These are phyloP conservation scores for Claviceps sp. DNA, from an alignment of 2,329 filamentous ascomycete species.

Conservation along the genomic window DNA sequence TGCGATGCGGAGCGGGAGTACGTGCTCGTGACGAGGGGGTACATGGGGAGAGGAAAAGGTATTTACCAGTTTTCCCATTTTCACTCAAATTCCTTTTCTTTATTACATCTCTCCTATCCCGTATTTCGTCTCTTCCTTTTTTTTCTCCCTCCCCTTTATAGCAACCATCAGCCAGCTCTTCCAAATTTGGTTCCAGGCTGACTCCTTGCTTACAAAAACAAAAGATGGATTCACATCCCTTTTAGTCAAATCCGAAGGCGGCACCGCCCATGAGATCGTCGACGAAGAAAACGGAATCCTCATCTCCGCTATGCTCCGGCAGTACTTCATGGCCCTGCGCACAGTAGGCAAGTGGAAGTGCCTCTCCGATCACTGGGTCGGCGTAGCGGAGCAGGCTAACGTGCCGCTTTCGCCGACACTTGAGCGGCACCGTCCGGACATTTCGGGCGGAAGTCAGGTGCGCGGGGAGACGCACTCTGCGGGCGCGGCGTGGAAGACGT, in stretches of 20 bases:
- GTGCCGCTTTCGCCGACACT: conserved; percentile 16
- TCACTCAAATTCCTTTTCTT: not conserved
- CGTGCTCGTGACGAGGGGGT: conserved; percentile 65
- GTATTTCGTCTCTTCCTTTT: not conserved
- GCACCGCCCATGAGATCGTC: conserved; percentile 63
- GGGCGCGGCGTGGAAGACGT: conserved; percentile 21
- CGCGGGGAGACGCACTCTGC: conserved; percentile 8
- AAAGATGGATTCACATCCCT: conserved; percentile 65
- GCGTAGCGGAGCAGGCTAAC: conserved; percentile 49
- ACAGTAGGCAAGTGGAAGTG: conserved; percentile 69
- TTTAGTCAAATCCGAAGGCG: conserved; percentile 63
- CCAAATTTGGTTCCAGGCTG: not conserved
- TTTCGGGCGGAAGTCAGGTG: too few relatives aligned
- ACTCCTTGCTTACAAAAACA: not conserved
- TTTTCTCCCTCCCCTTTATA: not conserved
- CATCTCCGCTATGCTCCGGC: conserved; percentile 72
- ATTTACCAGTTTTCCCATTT: not conserved
- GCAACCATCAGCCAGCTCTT: too few relatives aligned
- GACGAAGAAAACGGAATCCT: conserved; percentile 78
- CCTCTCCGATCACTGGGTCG: conserved; percentile 56
- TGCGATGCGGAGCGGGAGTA: conserved; percentile 54
- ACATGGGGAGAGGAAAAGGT: conserved; percentile 75
- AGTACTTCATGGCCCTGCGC: conserved; percentile 82
- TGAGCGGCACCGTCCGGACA: conserved; percentile 8
- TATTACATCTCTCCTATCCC: not conserved